A percentile compares a stretch with the other conserved stretches of the same genome.
These are phyloP conservation scores for Microstegium vimineum DNA, from an alignment of 176 grass and related monocot species.

Conservation along the genomic window DNA sequence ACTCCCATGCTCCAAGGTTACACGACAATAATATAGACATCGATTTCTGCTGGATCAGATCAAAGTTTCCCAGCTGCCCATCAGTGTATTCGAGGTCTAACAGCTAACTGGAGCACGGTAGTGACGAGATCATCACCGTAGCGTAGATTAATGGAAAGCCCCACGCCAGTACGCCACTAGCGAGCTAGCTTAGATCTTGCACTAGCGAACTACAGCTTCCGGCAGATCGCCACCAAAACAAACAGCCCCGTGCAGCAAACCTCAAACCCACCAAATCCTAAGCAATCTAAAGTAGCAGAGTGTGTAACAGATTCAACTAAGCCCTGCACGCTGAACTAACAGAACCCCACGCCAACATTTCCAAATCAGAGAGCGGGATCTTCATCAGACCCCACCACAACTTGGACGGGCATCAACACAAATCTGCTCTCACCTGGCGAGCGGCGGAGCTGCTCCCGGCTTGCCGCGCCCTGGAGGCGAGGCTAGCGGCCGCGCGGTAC, in stretches of 20 bases:
- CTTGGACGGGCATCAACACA: neutral
- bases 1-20: neutral
- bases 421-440: constrained; percentile 55
- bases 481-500: constrained; percentile 64
- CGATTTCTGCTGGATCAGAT: neutral
- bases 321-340: neutral
- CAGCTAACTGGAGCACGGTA: neutral
- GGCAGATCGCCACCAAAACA: neutral
- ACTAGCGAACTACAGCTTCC: neutral
- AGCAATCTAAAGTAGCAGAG: neutral
- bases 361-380: neutral
- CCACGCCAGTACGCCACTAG: neutral
- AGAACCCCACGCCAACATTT: neutral
- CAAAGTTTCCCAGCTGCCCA: neutral
- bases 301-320: neutral
- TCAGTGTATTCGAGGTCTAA: neutral
- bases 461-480: constrained; percentile 81
- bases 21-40: neutral
- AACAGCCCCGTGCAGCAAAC: neutral
- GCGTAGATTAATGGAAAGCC: too few relatives aligned
- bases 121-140: neutral
- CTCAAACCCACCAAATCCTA: neutral
- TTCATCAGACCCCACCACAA: neutral
- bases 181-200: neutral
- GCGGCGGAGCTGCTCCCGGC: constrained; percentile 43